Percentiles rank a stretch among this genome's conserved stretches.
phyloP scores from a whole-genome alignment of 2,329 filamentous ascomycete genomes.

The Nigrospora sphaerica region DNA sequence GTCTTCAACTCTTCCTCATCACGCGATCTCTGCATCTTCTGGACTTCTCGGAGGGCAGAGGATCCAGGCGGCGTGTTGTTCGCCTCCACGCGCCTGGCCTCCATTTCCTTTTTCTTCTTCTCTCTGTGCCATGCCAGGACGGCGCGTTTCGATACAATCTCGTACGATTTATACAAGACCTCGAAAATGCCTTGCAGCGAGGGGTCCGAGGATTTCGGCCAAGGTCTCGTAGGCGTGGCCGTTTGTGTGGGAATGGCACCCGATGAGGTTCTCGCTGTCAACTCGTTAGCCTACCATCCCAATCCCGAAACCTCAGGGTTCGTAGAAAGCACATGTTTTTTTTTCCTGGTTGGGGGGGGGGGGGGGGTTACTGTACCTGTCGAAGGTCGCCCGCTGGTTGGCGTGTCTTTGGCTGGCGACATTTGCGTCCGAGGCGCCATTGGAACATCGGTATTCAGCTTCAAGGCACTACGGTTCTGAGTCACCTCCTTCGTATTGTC shows the following conservation, averaged over 20 bases:
- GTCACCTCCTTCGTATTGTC: neutral
- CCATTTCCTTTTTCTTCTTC: conserved; percentile 3
- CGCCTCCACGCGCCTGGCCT: neutral
- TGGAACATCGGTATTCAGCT: neutral
- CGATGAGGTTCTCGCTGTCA: no score
- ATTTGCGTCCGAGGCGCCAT: neutral
- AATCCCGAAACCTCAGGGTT: no score
- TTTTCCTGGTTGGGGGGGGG: no score
- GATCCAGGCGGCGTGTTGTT: neutral
- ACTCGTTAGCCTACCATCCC: no score
- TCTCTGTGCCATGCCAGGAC: conserved; percentile 4
- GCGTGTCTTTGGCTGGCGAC: neutral
- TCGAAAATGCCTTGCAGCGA: conserved; percentile 15
- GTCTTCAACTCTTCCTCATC: neutral
- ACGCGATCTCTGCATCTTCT: neutral
- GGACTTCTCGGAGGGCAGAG: neutral
- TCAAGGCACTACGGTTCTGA: neutral
- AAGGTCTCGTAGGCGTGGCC: no score
- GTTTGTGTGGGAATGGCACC: no score
- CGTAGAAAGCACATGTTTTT: no score
- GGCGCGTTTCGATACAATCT: conserved; percentile 5
- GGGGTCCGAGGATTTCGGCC: conserved; percentile 11
- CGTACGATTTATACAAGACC: conserved; percentile 5
- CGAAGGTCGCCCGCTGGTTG: neutral
- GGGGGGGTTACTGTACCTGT: neutral